Percentiles rank a stretch among this genome's conserved stretches.
phyloP scores from a whole-genome alignment of 441 rosid species.

The Iberis amara region DNA sequence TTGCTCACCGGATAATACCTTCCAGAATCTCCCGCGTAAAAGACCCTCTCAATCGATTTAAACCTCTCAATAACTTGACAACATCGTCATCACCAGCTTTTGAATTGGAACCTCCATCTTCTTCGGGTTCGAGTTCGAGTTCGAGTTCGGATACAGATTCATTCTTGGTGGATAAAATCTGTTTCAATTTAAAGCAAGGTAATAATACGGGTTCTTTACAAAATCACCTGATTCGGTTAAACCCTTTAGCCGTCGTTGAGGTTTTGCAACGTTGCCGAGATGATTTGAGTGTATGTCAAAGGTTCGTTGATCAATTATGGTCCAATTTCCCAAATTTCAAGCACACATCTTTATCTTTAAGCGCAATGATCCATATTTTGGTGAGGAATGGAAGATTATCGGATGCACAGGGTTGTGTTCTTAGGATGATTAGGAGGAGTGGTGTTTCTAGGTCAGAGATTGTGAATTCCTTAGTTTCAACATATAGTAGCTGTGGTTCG shows the following conservation, averaged over 20 bases:
- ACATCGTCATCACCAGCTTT: conserved; percentile 18
- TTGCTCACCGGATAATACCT: background rate
- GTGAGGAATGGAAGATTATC: conserved; percentile 55
- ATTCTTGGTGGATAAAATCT: conserved; percentile 53
- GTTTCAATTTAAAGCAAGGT: conserved; percentile 49
- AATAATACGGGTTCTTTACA: conserved; percentile 31
- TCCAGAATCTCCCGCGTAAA: conserved; percentile 23
- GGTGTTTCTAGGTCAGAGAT: conserved; percentile 53
- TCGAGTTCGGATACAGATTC: conserved; percentile 31
- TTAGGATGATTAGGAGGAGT: conserved; percentile 74
- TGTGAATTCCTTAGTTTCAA: conserved; percentile 47
- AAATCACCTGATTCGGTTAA: conserved; percentile 36
- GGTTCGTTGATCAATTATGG: conserved; percentile 39
- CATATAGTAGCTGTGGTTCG: conserved; percentile 32
- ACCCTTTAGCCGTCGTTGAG: conserved; percentile 46
- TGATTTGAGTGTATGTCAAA: conserved; percentile 43
- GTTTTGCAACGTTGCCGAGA: conserved; percentile 48
- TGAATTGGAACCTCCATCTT: conserved; percentile 22
- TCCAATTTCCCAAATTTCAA: conserved; percentile 37
- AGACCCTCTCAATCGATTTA: conserved; percentile 1
- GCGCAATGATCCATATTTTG: conserved; percentile 62
- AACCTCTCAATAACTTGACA: conserved; percentile 29
- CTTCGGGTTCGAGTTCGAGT: conserved; percentile 13
- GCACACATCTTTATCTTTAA: conserved; percentile 54
- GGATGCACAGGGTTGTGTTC: conserved; percentile 67